Conservation (phyloP, 768 basidiomycete genomes). For the Tylopilus cervinicoccineus region DNA sequence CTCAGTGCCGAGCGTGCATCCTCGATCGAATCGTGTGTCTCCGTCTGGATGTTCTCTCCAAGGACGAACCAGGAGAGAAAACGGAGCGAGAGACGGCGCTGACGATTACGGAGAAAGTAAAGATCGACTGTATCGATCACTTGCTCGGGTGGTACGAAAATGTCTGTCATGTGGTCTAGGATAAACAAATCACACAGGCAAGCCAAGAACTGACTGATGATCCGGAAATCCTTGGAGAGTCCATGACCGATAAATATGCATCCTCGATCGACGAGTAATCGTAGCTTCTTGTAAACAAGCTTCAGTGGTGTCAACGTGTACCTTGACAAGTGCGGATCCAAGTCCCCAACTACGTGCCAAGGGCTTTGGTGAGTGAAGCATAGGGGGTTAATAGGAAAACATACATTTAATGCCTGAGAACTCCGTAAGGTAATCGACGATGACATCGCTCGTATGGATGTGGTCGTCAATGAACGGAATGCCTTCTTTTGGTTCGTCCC, state of each 20-base stretch:
- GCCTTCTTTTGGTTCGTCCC: constrained; percentile 74
- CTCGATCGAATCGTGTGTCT: constrained; percentile 98
- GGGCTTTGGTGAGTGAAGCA: background rate
- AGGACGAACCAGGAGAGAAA: constrained; percentile 96
- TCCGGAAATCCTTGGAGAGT: constrained; percentile 94
- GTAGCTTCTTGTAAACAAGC: constrained; percentile 96
- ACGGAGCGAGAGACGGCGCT: constrained; percentile 84
- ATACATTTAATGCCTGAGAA: constrained; percentile 93
- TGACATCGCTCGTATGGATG: constrained; percentile 92
- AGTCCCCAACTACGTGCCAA: constrained; percentile 69
- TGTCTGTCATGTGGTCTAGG: constrained; percentile 51
- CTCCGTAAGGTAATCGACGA: constrained; percentile 96
- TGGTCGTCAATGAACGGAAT: constrained; percentile 97
- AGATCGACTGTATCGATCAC: constrained; percentile 97
- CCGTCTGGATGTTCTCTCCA: constrained; percentile 86
- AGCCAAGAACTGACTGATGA: constrained; percentile 72
- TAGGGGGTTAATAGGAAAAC: constrained; percentile 22
- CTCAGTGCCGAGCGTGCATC: constrained; percentile 85
- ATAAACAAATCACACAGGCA: background rate
- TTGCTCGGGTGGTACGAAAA: constrained; percentile 91
- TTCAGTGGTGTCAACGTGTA: constrained; percentile 94
- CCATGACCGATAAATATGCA: constrained; percentile 98
- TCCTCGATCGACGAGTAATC: constrained; percentile 87
- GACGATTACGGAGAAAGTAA: constrained; percentile 79
- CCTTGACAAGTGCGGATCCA: constrained; percentile 78